Base-by-base conservation (phyloP, 805 yeast genomes). In the Pichia phayaonensis region DNA sequence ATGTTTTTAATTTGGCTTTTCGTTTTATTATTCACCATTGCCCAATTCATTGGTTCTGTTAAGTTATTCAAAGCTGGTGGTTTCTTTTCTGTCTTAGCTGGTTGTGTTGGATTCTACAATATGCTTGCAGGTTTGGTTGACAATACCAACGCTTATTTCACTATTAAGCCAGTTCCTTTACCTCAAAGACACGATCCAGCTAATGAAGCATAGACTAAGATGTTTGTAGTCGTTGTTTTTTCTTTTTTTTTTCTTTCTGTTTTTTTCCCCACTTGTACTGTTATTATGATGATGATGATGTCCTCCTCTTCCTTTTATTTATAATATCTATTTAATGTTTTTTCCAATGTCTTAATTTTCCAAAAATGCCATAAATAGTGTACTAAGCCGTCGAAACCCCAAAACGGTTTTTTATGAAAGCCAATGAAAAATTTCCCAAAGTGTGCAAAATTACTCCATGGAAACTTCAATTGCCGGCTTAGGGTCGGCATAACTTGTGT, bases 71-170 rank as follows among this genome's bases (percentile, higher is more conserved):
- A 65, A 51, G 80, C 77, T 31, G 80, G 79, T 53, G 82, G 82
- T 24, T 71, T 72, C 44, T 62, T 74, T 54, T 76, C 79, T 15
- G 53, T 75, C 42, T 52, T 74, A 27, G 65, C 75, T 31, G 71
- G 78, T 4, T 54, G 73, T 10, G 42, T 67, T 20, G 81, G 78
- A 0, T 72, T 74, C 62, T 77, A 74, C 57, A 73, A 72, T 55
- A 71, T 73, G 51, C 72, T 65, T 58, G 75, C 77, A 1, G 79
- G 79, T 53, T 62, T 69, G 44, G 72, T 75, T 1, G 80, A 75
- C 50, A 63, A 64, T 15, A 74, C 78, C 49, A 86, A 83, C 68
- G 72, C 84, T 40, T 85, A 83, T 63, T 55, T 83, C 55, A 67
- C 69, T 18, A 65, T 80, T 46, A 69, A 71, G 50, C 79, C 86